Evolutionary conservation across 2,329 filamentous ascomycete species (phyloP).

Genomic region (Trichoderma hamatum): DNA sequence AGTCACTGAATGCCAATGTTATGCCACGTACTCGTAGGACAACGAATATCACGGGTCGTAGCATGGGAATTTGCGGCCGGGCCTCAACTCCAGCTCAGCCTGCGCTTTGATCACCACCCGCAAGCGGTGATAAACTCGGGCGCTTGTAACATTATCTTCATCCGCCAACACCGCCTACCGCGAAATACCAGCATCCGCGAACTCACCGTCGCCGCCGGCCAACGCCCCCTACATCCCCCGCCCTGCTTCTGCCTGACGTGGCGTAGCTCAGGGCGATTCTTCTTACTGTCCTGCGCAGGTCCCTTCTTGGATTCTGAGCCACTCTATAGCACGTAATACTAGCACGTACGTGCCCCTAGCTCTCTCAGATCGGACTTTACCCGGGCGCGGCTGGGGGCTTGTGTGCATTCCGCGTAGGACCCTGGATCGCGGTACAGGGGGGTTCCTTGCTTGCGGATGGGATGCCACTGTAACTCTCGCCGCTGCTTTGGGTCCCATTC

Average conservation of each 20-base stretch:
- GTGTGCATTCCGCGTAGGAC: not conserved
- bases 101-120: not conserved
- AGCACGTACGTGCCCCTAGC: not conserved
- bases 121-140: not conserved
- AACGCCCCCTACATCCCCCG: constrained; percentile 12
- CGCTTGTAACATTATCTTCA: not conserved
- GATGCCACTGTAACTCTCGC: not conserved
- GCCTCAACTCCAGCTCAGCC: not conserved
- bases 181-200: not conserved
- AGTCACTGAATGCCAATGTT: not conserved
- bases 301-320: not conserved
- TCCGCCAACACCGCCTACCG: not conserved
- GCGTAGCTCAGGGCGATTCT: not conserved
- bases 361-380: constrained; percentile 3
- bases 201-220: not conserved
- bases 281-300: not conserved
- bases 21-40: constrained; percentile 19
- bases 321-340: not conserved
- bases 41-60: not conserved
- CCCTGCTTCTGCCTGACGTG: constrained; percentile 22
- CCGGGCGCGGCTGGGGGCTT: not conserved
- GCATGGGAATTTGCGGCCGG: not conserved
- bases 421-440: not conserved
- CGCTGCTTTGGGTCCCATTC: not conserved
- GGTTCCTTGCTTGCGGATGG: not conserved